phyloP scores from a whole-genome alignment of 2,329 filamentous ascomycete species.

The Phaeosphaeriaceae sp. region DNA sequence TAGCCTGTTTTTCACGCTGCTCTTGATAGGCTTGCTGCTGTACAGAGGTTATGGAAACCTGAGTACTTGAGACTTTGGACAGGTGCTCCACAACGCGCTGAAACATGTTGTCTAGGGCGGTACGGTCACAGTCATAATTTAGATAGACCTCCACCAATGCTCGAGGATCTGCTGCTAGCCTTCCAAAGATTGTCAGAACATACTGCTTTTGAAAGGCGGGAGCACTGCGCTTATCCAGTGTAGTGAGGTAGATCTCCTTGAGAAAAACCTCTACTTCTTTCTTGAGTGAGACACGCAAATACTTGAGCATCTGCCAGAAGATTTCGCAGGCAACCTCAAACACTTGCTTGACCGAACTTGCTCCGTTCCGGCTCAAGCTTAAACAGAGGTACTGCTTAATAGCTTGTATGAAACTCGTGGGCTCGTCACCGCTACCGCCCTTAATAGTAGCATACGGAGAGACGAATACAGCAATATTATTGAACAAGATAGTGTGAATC shows the following conservation, averaged over 20 bases:
- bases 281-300: conserved; percentile 93
- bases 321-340: conserved; percentile 97
- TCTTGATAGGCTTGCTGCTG: conserved; percentile 91
- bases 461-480: conserved; percentile 88
- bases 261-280: conserved; percentile 98
- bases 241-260: conserved; percentile 94
- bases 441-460: conserved; percentile 91
- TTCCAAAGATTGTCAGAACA: conserved; percentile 83
- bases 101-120: conserved; percentile 93
- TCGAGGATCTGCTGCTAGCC: conserved; percentile 83
- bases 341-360: conserved; percentile 87
- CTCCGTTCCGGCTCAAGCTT: conserved; percentile 91
- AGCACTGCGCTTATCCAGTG: conserved; percentile 85
- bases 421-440: conserved; percentile 85
- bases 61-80: conserved; percentile 81
- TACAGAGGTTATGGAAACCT: conserved; percentile 73
- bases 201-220: conserved; percentile 91
- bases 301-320: conserved; percentile 96
- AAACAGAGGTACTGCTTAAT: conserved; percentile 97
- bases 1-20: conserved; percentile 66
- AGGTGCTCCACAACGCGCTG: conserved; percentile 93
- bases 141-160: conserved; percentile 94
- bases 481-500: conserved; percentile 93
- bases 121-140: conserved; percentile 97
- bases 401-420: conserved; percentile 89